A percentile compares a stretch with the other conserved stretches of the same genome.
Conservation (phyloP, 2,329 filamentous ascomycete genomes). For the Colletotrichum sp. region DNA sequence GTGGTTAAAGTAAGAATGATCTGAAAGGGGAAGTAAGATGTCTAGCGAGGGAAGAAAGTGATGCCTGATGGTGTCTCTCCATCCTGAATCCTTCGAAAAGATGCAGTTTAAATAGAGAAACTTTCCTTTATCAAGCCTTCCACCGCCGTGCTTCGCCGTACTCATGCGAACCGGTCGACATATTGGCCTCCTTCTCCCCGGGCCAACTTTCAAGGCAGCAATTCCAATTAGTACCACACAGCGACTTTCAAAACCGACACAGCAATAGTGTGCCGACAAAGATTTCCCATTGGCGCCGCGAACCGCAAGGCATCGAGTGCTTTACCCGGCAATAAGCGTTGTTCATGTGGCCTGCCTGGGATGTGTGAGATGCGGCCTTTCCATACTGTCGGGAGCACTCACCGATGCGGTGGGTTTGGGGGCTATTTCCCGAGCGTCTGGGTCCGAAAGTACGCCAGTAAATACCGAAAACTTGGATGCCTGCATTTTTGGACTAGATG, state of each 20-base stretch:
- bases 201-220: neutral
- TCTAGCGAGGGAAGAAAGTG: neutral
- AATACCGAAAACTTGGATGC: neutral
- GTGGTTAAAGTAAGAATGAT: neutral
- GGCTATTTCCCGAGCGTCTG: neutral
- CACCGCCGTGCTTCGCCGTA: neutral
- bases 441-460: neutral
- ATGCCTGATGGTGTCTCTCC: neutral
- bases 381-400: neutral
- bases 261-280: neutral
- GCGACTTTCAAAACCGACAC: neutral
- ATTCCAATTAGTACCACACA: neutral
- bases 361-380: neutral
- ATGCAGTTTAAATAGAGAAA: neutral
- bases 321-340: neutral
- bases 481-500: neutral
- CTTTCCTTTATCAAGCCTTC: neutral
- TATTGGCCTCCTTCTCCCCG: neutral
- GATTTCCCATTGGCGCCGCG: neutral
- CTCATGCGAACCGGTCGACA: neutral
- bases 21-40: neutral
- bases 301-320: neutral
- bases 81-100: neutral
- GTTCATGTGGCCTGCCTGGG: neutral
- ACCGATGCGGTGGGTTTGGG: neutral